Evolutionary conservation across 768 basidiomycete species (phyloP), one percentile per base, ranked within the genome.

Genomic region (Boletus tomentosulus): DNA sequence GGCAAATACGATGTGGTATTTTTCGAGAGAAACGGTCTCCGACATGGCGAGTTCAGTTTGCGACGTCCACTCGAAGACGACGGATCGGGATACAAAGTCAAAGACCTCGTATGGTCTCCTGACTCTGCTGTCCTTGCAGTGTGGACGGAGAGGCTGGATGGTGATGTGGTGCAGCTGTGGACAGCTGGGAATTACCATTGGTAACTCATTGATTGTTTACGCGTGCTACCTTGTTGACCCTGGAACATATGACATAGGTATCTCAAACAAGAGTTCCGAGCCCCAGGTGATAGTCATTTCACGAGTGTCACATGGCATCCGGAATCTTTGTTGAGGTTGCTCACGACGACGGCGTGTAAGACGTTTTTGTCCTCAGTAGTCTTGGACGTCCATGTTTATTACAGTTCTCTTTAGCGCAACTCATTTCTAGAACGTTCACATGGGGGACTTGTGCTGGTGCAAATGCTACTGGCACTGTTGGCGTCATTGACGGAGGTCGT

Each of bases 151-250:
- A 72, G 78, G 30, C 76, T 82, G 34, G 74, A 76, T 9, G 80
- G 79, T 2, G 91, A 98, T 70, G 72, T 66, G 86, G 92, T 98
- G 16, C 97, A 99, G 72, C 74, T 98, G 1, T 99, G 94, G 93
- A 89, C 92, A 1, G 91, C 80, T 7, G 85, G 89, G 30, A 99
- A 99, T 66, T 98, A 97, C 68, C 87, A 98, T 65, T 98, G 97
- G 92, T 89, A 60, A 25, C 66, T 27, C 30, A 11, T 28, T 34
- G 2, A 7, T 52, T 35, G 4, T 45, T 31, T 13, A 34, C 11
- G 48, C 12, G n/a, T 51, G 48, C 41, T 49, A 43, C 45, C n/a
- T 28, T 34, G 27, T 51, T 58, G 42, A 62, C 48, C 27, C 28
- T 45, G 56, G 34, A 37, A 51, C 30, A 33, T 48, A 35, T 41